Evolutionary conservation across 2,329 filamentous ascomycete genomes (phyloP).

Genomic region (Venturia effusa): DNA sequence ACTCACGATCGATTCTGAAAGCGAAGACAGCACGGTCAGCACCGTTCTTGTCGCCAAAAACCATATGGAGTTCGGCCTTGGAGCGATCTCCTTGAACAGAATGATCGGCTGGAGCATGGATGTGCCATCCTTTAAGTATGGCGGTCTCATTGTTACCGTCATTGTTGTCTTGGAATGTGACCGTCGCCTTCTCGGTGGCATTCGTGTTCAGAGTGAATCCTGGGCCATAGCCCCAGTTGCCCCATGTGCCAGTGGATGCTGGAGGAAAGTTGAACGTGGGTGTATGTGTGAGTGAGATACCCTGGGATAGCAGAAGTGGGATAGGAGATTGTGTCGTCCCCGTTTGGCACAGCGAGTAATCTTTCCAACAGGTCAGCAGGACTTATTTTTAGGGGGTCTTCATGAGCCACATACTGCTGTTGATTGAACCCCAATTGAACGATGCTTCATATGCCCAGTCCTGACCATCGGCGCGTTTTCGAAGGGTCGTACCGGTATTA

Average conservation of each 20-base stretch:
- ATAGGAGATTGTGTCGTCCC: conserved; percentile 43
- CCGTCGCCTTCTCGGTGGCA: conserved; percentile 29
- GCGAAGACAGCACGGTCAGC: conserved; percentile 35
- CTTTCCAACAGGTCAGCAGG: conserved; percentile 13
- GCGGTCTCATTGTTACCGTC: conserved; percentile 31
- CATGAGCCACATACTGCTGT: conserved; percentile 17
- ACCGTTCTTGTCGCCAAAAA: conserved; percentile 34
- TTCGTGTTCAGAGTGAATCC: conserved; percentile 30
- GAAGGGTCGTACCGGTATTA: background rate
- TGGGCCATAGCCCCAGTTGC: conserved; percentile 41
- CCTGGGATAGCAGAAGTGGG: conserved; percentile 28
- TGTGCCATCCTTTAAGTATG: conserved; percentile 41
- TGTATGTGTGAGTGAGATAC: conserved; percentile 30
- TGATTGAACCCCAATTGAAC: conserved; percentile 31
- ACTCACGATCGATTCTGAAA: conserved; percentile 31
- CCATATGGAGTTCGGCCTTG: conserved; percentile 39
- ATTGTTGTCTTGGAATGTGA: conserved; percentile 32
- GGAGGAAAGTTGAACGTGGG: conserved; percentile 32
- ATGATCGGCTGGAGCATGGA: conserved; percentile 42
- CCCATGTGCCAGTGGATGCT: conserved; percentile 28
- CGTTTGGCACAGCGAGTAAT: conserved; percentile 37
- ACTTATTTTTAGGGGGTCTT: background rate
- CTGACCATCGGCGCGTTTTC: conserved; percentile 5
- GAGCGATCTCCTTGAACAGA: conserved; percentile 31
- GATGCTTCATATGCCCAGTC: conserved; percentile 27